phyloP scores from a whole-genome alignment of 352 stramenopile species.

The Hyphochytrium catenoides region DNA sequence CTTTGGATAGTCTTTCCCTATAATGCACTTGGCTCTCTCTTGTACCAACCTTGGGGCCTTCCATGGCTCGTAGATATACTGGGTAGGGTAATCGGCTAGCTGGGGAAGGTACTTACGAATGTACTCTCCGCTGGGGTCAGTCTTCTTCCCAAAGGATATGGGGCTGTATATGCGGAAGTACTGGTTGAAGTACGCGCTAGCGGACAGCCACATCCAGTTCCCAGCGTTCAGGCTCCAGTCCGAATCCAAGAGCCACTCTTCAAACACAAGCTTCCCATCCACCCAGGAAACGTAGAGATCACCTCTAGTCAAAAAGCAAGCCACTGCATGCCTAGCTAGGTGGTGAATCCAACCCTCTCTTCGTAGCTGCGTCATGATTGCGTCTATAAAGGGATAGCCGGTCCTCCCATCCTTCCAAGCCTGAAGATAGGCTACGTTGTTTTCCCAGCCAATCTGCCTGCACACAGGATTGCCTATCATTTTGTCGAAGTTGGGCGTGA shows the following conservation, averaged over 20 bases:
- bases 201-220: slow-evolving; percentile 93
- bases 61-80: slow-evolving; percentile 96
- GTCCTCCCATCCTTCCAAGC: slow-evolving; percentile 83
- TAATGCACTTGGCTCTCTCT: slow-evolving; percentile 41
- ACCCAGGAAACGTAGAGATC: slow-evolving; percentile 90
- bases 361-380: slow-evolving; percentile 80
- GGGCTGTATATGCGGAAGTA: slow-evolving; percentile 93
- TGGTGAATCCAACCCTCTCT: slow-evolving; percentile 70
- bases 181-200: slow-evolving; percentile 83
- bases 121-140: slow-evolving; percentile 69
- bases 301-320: slow-evolving; percentile 93
- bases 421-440: slow-evolving; percentile 65
- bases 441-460: slow-evolving; percentile 49
- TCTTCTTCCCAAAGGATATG: slow-evolving; percentile 84
- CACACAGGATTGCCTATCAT: slow-evolving; percentile 82
- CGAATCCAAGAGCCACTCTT: slow-evolving; percentile 81
- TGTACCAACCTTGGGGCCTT: slow-evolving; percentile 72
- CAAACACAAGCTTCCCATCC: slow-evolving; percentile 64
- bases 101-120: slow-evolving; percentile 77
- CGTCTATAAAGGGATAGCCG: slow-evolving; percentile 93
- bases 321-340: slow-evolving; percentile 75
- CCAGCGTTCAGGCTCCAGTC: slow-evolving; percentile 91
- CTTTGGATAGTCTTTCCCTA: slow-evolving; percentile 78
- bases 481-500: slow-evolving; percentile 70
- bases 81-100: slow-evolving; percentile 66